Evolutionary conservation across 1,284 basidiomycete species (phyloP).

Genomic region (Boletus mariae): DNA sequence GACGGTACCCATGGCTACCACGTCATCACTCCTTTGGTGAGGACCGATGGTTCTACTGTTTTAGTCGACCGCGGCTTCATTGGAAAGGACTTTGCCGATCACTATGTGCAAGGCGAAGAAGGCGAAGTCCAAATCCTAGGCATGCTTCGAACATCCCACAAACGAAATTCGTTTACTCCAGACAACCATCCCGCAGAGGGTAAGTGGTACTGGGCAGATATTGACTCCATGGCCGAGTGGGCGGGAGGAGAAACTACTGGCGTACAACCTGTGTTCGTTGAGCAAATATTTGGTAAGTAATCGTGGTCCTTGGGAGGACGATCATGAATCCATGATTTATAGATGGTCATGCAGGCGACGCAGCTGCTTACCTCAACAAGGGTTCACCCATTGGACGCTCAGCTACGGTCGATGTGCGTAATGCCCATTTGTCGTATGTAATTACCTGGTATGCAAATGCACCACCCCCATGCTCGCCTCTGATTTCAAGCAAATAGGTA

Average conservation of each 20-base stretch:
- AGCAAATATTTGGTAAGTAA: constrained; percentile 77
- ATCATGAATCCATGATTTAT: constrained; percentile 12
- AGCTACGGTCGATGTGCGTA: constrained; percentile 85
- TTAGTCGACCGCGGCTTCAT: constrained; percentile 94
- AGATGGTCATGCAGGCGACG: constrained; percentile 82
- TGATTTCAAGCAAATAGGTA: constrained; percentile 46
- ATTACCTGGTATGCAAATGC: constrained; percentile 75
- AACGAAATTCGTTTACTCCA: constrained; percentile 80
- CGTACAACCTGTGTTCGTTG: constrained; percentile 83
- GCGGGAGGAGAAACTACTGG: constrained; percentile 67
- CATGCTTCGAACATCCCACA: constrained; percentile 70
- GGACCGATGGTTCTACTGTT: constrained; percentile 74
- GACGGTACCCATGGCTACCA: constrained; percentile 88
- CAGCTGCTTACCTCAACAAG: constrained; percentile 56
- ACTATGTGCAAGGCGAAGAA: constrained; percentile 37
- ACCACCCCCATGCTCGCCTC: constrained; percentile 1
- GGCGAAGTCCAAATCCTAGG: constrained; percentile 67
- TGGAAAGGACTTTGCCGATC: constrained; percentile 51
- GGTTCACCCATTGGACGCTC: constrained; percentile 86
- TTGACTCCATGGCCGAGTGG: constrained; percentile 76
- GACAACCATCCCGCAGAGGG: constrained; percentile 80
- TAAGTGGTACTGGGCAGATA: constrained; percentile 92
- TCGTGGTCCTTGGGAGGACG: neutral
- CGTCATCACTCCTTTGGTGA: constrained; percentile 80
- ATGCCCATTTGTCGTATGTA: constrained; percentile 94